Percentiles rank a stretch among this genome's conserved stretches.
phyloP scores from a whole-genome alignment of 1,284 basidiomycete species.

The Papiliotrema laurentii region DNA sequence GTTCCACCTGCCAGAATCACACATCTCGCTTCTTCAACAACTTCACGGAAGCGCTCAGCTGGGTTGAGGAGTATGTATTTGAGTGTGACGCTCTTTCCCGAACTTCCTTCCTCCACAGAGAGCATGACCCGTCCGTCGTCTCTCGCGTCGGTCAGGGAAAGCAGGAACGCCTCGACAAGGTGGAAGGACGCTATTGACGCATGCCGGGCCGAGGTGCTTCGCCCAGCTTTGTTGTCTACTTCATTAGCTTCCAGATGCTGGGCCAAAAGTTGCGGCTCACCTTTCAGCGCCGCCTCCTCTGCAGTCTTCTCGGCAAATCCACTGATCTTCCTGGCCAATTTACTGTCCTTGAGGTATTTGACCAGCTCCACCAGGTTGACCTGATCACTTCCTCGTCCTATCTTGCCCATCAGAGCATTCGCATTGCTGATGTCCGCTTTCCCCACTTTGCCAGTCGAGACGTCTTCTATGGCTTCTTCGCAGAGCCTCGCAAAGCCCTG shows the following conservation, averaged over 20 bases:
- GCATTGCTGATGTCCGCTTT: conserved; percentile 43
- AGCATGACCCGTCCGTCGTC: conserved; percentile 61
- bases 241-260: background rate
- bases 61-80: conserved; percentile 96
- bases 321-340: conserved; percentile 67
- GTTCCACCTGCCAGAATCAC: conserved; percentile 92
- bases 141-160: conserved; percentile 72
- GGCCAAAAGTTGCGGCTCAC: conserved; percentile 10
- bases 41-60: conserved; percentile 73
- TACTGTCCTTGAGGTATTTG: conserved; percentile 76
- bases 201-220: conserved; percentile 23
- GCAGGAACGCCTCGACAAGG: conserved; percentile 75
- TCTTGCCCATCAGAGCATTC: conserved; percentile 58
- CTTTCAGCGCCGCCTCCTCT: conserved; percentile 53
- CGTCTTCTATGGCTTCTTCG: conserved; percentile 51
- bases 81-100: conserved; percentile 50
- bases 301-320: conserved; percentile 70
- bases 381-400: conserved; percentile 64
- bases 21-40: conserved; percentile 72
- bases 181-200: conserved; percentile 71
- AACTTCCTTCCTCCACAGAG: conserved; percentile 38
- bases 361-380: conserved; percentile 78
- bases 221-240: conserved; percentile 8
- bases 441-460: conserved; percentile 24
- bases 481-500: conserved; percentile 62